Percentiles rank a stretch among this genome's conserved stretches.
phyloP scores from a whole-genome alignment of 73 alveolate genomes.

The Uronychia binucleata region DNA sequence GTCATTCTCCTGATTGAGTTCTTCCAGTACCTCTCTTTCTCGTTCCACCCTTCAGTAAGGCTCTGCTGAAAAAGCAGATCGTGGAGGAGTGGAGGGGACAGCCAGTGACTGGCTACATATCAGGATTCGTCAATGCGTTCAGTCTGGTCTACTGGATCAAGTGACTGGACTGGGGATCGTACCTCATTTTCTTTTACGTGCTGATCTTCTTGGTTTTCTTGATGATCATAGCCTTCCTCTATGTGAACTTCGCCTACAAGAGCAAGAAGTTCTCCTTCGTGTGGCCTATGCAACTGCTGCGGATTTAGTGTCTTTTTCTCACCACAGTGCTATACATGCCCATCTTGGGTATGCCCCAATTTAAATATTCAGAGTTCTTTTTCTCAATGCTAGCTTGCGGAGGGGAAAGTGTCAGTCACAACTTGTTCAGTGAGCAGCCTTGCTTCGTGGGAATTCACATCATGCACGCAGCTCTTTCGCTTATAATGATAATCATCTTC shows the following conservation, averaged over 20 bases:
- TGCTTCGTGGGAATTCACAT: constrained; percentile 51
- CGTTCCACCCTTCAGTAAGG: constrained; percentile 53
- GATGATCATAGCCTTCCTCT: constrained; percentile 30
- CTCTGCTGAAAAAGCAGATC: constrained; percentile 3
- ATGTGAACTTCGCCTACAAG: constrained; percentile 43
- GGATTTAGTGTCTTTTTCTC: constrained; percentile 12
- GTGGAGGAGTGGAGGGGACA: constrained; percentile 26
- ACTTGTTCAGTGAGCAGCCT: constrained; percentile 5
- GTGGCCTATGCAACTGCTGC: constrained; percentile 55
- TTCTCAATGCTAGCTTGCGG: constrained; percentile 25
- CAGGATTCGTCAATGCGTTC: constrained; percentile 23
- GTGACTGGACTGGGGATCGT: constrained; percentile 28
- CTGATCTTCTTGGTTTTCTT: constrained; percentile 42
- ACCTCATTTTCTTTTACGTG: constrained; percentile 39
- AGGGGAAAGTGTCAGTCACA: neutral
- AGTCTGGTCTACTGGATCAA: constrained; percentile 48
- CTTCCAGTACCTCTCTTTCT: constrained; percentile 44
- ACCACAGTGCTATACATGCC: constrained; percentile 40
- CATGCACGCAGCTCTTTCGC: constrained; percentile 22
- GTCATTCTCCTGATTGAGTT: constrained; percentile 38
- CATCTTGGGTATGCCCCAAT: constrained; percentile 15
- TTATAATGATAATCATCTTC: constrained; percentile 13
- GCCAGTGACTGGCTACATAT: constrained; percentile 9
- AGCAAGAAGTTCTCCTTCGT: constrained; percentile 44
- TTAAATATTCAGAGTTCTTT: constrained; percentile 24